Base-by-base conservation (phyloP, 768 basidiomycete genomes). In the Phanerochaete sordida region DNA sequence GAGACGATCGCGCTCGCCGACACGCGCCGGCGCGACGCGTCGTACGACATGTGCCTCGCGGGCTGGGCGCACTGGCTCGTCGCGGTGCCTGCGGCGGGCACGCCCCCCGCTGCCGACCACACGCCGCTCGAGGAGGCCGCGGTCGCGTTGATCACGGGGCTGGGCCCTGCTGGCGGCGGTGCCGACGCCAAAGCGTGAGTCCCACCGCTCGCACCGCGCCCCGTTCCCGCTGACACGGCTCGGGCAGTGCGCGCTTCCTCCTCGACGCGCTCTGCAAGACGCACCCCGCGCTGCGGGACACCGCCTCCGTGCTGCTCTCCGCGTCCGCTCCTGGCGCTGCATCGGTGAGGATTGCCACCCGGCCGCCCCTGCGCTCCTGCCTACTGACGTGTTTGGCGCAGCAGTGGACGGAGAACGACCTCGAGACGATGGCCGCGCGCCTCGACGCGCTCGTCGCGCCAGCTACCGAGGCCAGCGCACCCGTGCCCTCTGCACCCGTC, bases 51-150 rank as follows among this genome's bases (percentile, higher is more conserved):
- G 57, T 88, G 85, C 64, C 74, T 91, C 11, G 85, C 87, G 12
- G 81, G 83, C 55, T 93, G 91, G 91, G 81, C 74, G 3, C 73
- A 77, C 23, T 93, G 91, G 90, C 75, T 77, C 30, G 69, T 81
- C 26, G 76, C 80, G 37, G 73, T 57, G 30, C 65, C 60, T 33
- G 45, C 72, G 9, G 66, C 62, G 19, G 69, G 69, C 23, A 60
- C 72, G 5, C 66, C 69, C 12, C 67, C 70, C 30, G 63, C 67
- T 15, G 79, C 77, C 27, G 64, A 65, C 16, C 76, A 45, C 9
- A 58, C 85, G 30, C 44, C 37, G 2, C 76, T 74, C 59, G 82
- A 76, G 57, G 79, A 84, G 44, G 67, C 76, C 1, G 70, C 84
- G 26, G 65, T 77, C 13, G 67, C 70, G 24, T 66, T 91, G 3